These are phyloP conservation scores for Pythium myriotylum DNA, from an alignment of 352 stramenopile species.

Conservation along the genomic window DNA sequence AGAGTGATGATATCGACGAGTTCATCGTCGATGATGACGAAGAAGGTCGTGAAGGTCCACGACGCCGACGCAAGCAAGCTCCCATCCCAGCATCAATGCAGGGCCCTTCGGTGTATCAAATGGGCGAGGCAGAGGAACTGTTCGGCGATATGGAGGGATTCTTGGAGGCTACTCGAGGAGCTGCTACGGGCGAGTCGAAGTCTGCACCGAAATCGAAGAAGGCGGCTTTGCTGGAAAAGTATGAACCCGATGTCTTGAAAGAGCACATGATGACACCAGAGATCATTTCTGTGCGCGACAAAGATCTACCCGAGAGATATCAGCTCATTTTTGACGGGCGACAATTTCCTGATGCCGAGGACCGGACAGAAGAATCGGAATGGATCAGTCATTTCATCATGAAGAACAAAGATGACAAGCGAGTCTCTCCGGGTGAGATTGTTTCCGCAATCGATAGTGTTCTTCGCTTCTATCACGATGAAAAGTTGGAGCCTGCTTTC, in stretches of 20 bases:
- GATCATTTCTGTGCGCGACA: slow-evolving; percentile 76
- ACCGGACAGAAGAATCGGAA: slow-evolving; percentile 84
- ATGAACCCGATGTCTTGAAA: slow-evolving; percentile 84
- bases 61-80: slow-evolving; percentile 77
- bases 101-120: slow-evolving; percentile 88
- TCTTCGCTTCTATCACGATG: slow-evolving; percentile 88
- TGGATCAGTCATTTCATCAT: slow-evolving; percentile 90
- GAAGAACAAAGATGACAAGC: slow-evolving; percentile 64
- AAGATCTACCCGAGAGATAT: slow-evolving; percentile 81
- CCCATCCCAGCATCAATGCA: slow-evolving; percentile 77
- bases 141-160: slow-evolving; percentile 91
- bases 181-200: slow-evolving; percentile 25
- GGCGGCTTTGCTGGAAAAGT: slow-evolving; percentile 85
- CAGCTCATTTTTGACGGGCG: slow-evolving; percentile 73
- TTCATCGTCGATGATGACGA: slow-evolving; percentile 92
- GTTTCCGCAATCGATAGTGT: slow-evolving; percentile 89
- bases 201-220: slow-evolving; percentile 72
- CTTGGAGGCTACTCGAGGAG: slow-evolving; percentile 74
- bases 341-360: slow-evolving; percentile 81
- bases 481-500: slow-evolving; percentile 87
- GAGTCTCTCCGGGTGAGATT: slow-evolving; percentile 68
- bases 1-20: slow-evolving; percentile 89
- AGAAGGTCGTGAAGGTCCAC: slow-evolving; percentile 76
- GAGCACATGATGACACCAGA: slow-evolving; percentile 91
- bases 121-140: slow-evolving; percentile 89